These are phyloP conservation scores for Decorospora gaudefroyi DNA, from an alignment of 2,329 filamentous ascomycete genomes.

Conservation along the genomic window DNA sequence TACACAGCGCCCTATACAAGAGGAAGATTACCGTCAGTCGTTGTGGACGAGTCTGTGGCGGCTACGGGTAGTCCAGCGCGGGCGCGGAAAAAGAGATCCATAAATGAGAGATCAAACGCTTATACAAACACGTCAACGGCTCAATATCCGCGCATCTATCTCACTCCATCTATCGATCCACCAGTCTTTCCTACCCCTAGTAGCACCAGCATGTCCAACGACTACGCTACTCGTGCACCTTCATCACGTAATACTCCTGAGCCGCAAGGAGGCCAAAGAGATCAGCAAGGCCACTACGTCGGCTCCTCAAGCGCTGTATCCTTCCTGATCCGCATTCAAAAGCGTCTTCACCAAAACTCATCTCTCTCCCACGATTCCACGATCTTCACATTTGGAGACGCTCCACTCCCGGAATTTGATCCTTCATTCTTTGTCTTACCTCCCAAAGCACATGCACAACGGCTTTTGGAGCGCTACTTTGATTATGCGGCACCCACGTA, in stretches of 20 bases:
- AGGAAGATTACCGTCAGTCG: conserved; percentile 51
- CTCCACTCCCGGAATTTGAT: conserved; percentile 54
- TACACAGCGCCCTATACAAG: conserved; percentile 58
- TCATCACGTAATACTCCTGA: conserved; percentile 53
- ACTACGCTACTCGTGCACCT: conserved; percentile 22
- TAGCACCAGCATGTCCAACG: conserved; percentile 13
- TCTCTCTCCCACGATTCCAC: conserved; percentile 48
- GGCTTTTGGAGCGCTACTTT: conserved; percentile 60
- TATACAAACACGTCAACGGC: conserved; percentile 20
- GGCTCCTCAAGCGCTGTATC: conserved; percentile 56
- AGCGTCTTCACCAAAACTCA: conserved; percentile 52
- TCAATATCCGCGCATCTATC: conserved; percentile 27
- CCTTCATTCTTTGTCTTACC: conserved; percentile 52
- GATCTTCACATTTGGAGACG: conserved; percentile 58
- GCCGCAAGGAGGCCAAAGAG: conserved; percentile 49
- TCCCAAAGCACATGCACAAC: conserved; percentile 49
- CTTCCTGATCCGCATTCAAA: conserved; percentile 58
- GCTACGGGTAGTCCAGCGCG: conserved; percentile 22
- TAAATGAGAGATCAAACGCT: conserved; percentile 16
- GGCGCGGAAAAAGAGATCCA: conserved; percentile 18
- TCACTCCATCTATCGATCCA: conserved; percentile 22
- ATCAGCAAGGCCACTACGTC: conserved; percentile 55
- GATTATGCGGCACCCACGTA: conserved; percentile 65
- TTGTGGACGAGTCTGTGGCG: conserved; percentile 41
- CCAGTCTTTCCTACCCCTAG: conserved; percentile 16